Conservation (phyloP, 352 stramenopile genomes). For the Phytopythium oedochilum region DNA sequence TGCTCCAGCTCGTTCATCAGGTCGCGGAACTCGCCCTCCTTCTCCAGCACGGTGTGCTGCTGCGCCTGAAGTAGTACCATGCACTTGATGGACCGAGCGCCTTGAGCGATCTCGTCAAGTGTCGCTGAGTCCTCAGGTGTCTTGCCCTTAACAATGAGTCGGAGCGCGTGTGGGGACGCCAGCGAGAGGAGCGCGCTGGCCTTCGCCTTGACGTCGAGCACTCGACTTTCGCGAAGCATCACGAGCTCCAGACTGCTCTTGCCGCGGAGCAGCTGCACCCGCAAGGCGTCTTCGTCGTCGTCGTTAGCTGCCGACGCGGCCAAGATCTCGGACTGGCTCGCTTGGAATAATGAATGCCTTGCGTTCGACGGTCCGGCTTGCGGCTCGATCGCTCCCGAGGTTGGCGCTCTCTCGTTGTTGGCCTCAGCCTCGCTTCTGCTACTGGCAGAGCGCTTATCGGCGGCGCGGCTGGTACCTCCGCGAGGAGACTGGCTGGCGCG, state of each 20-base stretch:
- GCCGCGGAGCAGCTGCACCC: conserved; percentile 49
- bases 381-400: background rate
- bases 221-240: conserved; percentile 14
- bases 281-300: conserved; percentile 34
- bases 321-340: background rate
- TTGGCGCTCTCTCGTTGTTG: background rate
- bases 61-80: conserved; percentile 64
- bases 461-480: background rate
- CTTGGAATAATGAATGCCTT: background rate
- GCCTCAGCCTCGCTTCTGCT: background rate
- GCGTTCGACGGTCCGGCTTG: background rate
- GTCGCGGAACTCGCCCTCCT: conserved; percentile 52
- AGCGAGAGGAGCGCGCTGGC: conserved; percentile 43
- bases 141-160: conserved; percentile 63
- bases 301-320: background rate
- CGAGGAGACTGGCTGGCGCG: conserved; percentile 7
- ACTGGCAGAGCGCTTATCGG: background rate
- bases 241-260: conserved; percentile 60
- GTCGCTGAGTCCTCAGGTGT: conserved; percentile 32
- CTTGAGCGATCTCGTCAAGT: conserved; percentile 9
- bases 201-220: conserved; percentile 46
- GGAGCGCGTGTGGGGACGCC: conserved; percentile 26
- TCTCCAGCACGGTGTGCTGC: conserved; percentile 58
- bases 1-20: conserved; percentile 60
- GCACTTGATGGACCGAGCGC: conserved; percentile 34